Base-by-base conservation (phyloP, 75 land plant genomes). In the Pinus taeda region DNA sequence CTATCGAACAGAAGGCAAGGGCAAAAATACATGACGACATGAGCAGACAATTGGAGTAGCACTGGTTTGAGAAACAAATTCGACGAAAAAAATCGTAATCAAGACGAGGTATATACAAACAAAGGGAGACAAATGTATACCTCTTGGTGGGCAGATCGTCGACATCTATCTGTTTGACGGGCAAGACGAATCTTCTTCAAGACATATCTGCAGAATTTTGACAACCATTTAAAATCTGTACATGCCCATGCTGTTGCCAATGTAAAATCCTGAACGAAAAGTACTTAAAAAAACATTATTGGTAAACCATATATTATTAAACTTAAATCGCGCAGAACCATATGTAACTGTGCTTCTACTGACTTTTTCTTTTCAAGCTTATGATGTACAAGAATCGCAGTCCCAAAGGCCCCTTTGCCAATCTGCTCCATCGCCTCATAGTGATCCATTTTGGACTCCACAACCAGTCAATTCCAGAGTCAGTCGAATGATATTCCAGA, bases 351-450 rank as follows among this genome's bases (percentile, higher is more conserved):
- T 22, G 39, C n/a, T 7, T 3, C 14, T 37, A n/a, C 93, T 83
- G 60, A 96, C 98, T 84, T 93, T 81, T 92, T 96, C 83, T 88
- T 90, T 76, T 95, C 97, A 66, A 75, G 82, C 85, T 96, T 96
- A 78, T 96, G 98, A 67, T 91, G 83, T 71, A 96, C 98, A 59
- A 96, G 97, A 84, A 96, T 88, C 18, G 98, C 97, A 75, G 97
- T 92, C 65, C 98, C 98, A 81, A 96, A 96, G 39, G 98, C 88
- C 13, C 98, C 98, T 66, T 93, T 92, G 72, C 97, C 98, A 78
- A 96, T 96, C 82, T 93, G 98, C 77, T 94, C 98, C 75, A 96
- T 85, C 26, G 94, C 80, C 83, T 96, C 97, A 57, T 96, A 96
- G 55, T 90, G 88, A 77, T 96, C 98, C 98, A 96, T 96, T 73